phyloP scores from a whole-genome alignment of 768 basidiomycete genomes.

The Chalciporus pseudorubinellus region DNA sequence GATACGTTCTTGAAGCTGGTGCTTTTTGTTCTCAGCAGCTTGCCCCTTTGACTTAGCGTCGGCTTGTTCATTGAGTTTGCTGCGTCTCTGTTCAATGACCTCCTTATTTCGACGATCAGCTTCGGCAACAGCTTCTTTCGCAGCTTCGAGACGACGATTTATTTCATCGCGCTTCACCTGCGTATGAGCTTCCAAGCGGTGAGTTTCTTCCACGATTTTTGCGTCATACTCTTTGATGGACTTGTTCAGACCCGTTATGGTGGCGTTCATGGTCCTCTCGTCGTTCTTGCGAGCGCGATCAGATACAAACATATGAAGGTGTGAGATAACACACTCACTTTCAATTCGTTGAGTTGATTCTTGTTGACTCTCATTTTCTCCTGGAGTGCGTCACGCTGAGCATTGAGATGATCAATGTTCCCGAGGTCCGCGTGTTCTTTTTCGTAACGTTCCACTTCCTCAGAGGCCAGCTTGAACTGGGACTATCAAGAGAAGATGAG shows the following conservation, averaged over 20 bases:
- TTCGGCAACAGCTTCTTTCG: constrained; percentile 37
- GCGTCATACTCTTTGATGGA: constrained; percentile 37
- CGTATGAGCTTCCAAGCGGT: constrained; percentile 52
- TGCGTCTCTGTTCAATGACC: constrained; percentile 34
- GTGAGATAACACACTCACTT: constrained; percentile 34
- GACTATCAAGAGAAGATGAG: constrained; percentile 22
- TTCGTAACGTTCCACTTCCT: constrained; percentile 39
- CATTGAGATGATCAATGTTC: constrained; percentile 46
- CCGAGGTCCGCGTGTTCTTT: constrained; percentile 41
- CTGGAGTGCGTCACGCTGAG: constrained; percentile 33
- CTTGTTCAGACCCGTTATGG: constrained; percentile 33
- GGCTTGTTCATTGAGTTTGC: constrained; percentile 30
- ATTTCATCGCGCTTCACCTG: constrained; percentile 62
- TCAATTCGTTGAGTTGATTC: constrained; percentile 40
- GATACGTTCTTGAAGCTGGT: no score
- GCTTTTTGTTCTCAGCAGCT: no score
- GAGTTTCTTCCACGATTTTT: constrained; percentile 53
- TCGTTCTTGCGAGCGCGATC: constrained; percentile 40
- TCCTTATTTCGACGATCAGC: constrained; percentile 37
- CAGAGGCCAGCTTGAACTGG: constrained; percentile 32
- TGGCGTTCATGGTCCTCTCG: constrained; percentile 47
- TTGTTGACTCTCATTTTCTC: constrained; percentile 48
- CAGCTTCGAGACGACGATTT: constrained; percentile 47
- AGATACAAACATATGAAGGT: background rate
- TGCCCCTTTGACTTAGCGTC: constrained; percentile 36